Base-by-base conservation (phyloP, 495 filamentous ascomycete species). In the Extremus antarcticus region DNA sequence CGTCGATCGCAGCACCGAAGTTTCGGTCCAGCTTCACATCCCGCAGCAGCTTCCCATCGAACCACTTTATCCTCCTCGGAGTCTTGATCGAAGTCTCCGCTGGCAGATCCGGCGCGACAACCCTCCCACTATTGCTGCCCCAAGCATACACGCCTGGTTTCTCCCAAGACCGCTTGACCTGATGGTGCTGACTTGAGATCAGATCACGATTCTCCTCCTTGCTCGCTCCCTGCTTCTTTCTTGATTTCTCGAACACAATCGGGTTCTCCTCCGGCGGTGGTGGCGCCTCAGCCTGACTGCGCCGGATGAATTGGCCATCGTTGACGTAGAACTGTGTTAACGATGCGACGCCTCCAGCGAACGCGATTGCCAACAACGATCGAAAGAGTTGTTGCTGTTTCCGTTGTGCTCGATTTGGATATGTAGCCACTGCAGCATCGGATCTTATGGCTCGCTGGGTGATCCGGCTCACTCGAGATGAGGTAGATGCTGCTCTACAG, bases 131-230 rank as follows among this genome's bases (percentile, higher is more conserved):
- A 63, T 98, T 98, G 1, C 84, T 86, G 16, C 92, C 92, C 91
- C 92, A 98, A 24, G 83, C 81, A 71, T 94, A 95, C 1, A 96
- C 84, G 0, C 87, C 92, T 2, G 92, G 91, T 52, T 86, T 83
- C 68, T 90, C 88, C 79, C 86, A 84, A 65, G 87, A 94, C 63
- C 78, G 82, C 74, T 88, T 90, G 39, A 91, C 86, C 70, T 95
- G 87, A 17, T 89, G 72, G 66, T 90, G 87, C 62, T 89, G 81
- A 10, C 81, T 82, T 61, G 84, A 85, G 19, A 90, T 78, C 25
- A 83, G 60, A 53, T 91, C 85, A 55, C 86, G 73, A 48, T 77
- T 77, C 32, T 87, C 82, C 64, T 90, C 85, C 56, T 79, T 81
- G 4, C 80, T 77, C 13, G 64, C 50, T 4, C 65, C 70, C 13